These are phyloP conservation scores for Pleurotus sapidus DNA, from an alignment of 768 basidiomycete genomes.

Conservation along the genomic window DNA sequence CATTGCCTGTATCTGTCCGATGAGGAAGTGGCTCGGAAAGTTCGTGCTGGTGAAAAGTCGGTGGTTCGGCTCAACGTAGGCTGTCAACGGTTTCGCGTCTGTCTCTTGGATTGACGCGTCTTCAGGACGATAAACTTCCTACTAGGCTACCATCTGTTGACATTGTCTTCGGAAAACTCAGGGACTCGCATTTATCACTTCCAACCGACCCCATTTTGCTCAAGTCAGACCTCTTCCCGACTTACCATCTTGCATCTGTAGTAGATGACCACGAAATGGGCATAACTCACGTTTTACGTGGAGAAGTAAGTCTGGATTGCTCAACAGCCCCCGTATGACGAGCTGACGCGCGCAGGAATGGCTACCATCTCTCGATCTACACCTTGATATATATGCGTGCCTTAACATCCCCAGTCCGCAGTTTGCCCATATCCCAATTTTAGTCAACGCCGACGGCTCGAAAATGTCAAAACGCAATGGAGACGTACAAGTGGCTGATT, in stretches of 20 bases:
- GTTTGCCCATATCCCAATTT: slow-evolving; percentile 89
- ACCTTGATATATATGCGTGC: slow-evolving; percentile 84
- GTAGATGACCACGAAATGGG: slow-evolving; percentile 97
- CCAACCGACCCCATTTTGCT: slow-evolving; percentile 90
- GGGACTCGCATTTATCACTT: slow-evolving; percentile 73
- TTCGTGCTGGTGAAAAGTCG: slow-evolving; percentile 72
- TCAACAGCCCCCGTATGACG: neutral
- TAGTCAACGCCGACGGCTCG: slow-evolving; percentile 85
- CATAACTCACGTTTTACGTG: slow-evolving; percentile 92
- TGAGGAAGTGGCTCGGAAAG: slow-evolving; percentile 76
- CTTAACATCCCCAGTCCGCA: slow-evolving; percentile 69
- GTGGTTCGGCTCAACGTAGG: slow-evolving; percentile 85
- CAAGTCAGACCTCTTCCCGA: slow-evolving; percentile 92
- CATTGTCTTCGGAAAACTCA: slow-evolving; percentile 72
- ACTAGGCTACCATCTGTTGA: slow-evolving; percentile 51
- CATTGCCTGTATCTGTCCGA: slow-evolving; percentile 82
- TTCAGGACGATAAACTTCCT: slow-evolving; percentile 59
- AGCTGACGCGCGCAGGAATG: slow-evolving; percentile 66
- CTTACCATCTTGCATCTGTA: slow-evolving; percentile 94
- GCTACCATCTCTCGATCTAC: slow-evolving; percentile 90
- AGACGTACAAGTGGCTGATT: slow-evolving; percentile 83
- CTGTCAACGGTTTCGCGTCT: slow-evolving; percentile 17
- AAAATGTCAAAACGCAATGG: slow-evolving; percentile 96
- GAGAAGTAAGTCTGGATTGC: slow-evolving; percentile 59
- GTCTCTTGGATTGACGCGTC: neutral